Conservation (phyloP, 2,329 filamentous ascomycete genomes). For the Paecilomyces formosus region DNA sequence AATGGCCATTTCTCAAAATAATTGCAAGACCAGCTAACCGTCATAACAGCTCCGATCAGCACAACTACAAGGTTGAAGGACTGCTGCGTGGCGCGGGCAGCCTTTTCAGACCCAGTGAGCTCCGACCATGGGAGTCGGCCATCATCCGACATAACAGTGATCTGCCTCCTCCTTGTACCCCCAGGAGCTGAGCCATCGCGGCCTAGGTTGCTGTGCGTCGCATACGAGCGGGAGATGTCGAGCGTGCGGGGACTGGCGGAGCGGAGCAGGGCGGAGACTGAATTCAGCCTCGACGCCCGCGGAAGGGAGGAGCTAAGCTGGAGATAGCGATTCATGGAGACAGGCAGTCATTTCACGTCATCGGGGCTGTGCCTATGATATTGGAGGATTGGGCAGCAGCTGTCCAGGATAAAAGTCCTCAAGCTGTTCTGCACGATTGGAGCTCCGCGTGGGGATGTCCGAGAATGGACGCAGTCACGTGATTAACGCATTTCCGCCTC, state of each 20-base stretch:
- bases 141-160: constrained; percentile 82
- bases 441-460: not conserved
- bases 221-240: constrained; percentile 45
- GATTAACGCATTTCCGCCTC: not conserved
- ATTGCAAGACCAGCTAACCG: constrained; percentile 45
- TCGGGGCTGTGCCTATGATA: constrained; percentile 4
- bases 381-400: not conserved
- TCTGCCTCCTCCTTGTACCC: constrained; percentile 53
- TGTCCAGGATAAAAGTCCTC: not conserved
- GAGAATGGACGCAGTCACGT: not conserved
- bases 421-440: not conserved
- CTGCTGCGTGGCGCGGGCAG: constrained; percentile 78
- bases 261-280: not conserved
- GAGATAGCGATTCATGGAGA: constrained; percentile 16
- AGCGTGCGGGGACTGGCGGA: constrained; percentile 1
- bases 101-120: constrained; percentile 69
- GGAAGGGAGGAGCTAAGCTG: constrained; percentile 11
- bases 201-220: constrained; percentile 48
- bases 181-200: constrained; percentile 22
- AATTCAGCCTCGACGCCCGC: not conserved
- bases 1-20: not conserved
- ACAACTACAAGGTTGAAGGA: constrained; percentile 81
- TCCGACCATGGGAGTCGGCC: constrained; percentile 75
- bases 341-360: constrained; percentile 9
- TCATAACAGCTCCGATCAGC: constrained; percentile 64